phyloP scores from a whole-genome alignment of 1,284 basidiomycete species.

The Xerocomus minutiporus region DNA sequence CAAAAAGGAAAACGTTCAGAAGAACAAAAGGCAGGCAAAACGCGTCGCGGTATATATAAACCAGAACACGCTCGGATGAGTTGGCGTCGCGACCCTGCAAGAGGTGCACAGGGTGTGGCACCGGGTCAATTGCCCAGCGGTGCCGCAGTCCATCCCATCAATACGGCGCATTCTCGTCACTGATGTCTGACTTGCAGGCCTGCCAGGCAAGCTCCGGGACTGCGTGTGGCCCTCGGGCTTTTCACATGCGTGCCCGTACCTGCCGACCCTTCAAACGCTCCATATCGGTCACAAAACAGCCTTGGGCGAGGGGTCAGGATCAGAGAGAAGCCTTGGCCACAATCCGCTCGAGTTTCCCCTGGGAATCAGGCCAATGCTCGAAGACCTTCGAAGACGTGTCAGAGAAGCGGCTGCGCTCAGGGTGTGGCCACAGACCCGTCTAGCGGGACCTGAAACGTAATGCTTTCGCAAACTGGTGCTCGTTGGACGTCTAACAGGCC shows the following conservation, averaged over 20 bases:
- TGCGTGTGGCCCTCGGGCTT: neutral
- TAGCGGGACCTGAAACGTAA: neutral
- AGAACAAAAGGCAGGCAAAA: neutral
- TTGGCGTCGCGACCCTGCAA: neutral
- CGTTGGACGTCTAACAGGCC: neutral
- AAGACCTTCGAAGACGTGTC: neutral
- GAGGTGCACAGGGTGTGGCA: neutral
- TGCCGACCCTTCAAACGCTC: neutral
- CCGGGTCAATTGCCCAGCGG: neutral
- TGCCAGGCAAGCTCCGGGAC: no score
- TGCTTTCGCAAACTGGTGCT: neutral
- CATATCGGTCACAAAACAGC: neutral
- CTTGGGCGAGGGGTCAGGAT: neutral
- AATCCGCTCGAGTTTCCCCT: neutral
- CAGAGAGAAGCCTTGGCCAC: neutral
- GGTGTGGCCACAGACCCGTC: neutral
- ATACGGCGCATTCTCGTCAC: no score
- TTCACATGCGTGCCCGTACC: neutral
- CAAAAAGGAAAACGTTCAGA: neutral
- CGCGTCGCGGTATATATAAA: neutral
- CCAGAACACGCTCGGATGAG: neutral
- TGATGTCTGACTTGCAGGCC: no score
- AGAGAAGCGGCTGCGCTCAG: neutral
- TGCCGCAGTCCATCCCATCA: no score
- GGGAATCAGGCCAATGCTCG: neutral